phyloP scores from a whole-genome alignment of 2,329 filamentous ascomycete genomes.

The Mycocentrospora acerina region DNA sequence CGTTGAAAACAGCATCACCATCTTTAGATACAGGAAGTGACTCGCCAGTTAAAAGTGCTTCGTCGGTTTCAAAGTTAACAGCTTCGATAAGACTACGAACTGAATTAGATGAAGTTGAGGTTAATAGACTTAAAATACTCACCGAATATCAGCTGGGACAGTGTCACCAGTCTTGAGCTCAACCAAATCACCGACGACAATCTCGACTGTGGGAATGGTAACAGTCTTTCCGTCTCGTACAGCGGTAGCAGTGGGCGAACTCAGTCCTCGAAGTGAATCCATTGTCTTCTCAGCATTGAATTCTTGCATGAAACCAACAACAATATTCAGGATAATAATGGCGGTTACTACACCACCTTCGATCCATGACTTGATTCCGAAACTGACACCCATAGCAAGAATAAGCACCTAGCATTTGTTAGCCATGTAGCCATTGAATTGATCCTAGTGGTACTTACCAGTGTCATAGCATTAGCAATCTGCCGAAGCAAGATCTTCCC shows the following conservation, averaged over 20 bases:
- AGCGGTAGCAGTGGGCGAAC: conserved; percentile 47
- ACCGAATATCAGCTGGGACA: conserved; percentile 66
- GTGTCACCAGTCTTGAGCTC: conserved; percentile 65
- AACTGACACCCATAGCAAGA: conserved; percentile 50
- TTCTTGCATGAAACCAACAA: conserved; percentile 51
- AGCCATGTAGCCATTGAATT: not conserved
- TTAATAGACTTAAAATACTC: conserved; percentile 1
- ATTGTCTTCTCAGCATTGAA: conserved; percentile 52
- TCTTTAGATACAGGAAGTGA: conserved; percentile 67
- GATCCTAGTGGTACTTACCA: conserved; percentile 48
- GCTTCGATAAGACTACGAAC: conserved; percentile 53
- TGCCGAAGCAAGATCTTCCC: conserved; percentile 74
- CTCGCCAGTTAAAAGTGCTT: conserved; percentile 70
- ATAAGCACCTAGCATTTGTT: conserved; percentile 41
- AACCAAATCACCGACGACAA: conserved; percentile 68
- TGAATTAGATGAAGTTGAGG: not conserved
- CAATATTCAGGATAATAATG: conserved; percentile 49
- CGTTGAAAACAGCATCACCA: conserved; percentile 54
- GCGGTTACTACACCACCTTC: conserved; percentile 51
- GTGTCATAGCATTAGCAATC: conserved; percentile 75
- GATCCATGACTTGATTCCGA: conserved; percentile 49
- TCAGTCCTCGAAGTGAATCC: conserved; percentile 48
- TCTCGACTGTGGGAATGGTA: conserved; percentile 56
- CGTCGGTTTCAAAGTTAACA: conserved; percentile 75
- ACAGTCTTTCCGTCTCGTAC: conserved; percentile 57